These are phyloP conservation scores for Psilocybe tampanensis DNA, from an alignment of 768 basidiomycete species.

Conservation along the genomic window DNA sequence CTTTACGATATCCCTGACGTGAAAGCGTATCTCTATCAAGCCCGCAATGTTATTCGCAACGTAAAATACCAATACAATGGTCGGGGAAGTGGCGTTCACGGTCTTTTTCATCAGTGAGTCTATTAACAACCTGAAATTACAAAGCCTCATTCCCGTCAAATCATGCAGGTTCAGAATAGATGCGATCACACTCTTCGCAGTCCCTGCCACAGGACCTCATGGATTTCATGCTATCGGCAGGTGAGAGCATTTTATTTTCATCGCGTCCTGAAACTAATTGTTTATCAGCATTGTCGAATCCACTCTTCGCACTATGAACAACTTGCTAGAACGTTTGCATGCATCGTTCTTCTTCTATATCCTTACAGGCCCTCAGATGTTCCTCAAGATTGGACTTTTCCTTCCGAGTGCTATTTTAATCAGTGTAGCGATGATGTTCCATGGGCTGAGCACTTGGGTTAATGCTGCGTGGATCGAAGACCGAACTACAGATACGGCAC, in stretches of 20 bases:
- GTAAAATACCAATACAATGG: constrained; percentile 76
- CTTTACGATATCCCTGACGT: constrained; percentile 46
- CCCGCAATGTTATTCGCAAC: constrained; percentile 71
- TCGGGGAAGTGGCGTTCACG: constrained; percentile 86
- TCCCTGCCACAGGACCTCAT: constrained; percentile 89
- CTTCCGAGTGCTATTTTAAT: constrained; percentile 87
- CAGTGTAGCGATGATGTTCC: constrained; percentile 83
- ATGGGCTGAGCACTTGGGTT: constrained; percentile 76
- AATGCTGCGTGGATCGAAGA: constrained; percentile 56
- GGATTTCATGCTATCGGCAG: constrained; percentile 93
- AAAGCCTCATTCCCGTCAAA: background rate
- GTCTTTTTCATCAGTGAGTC: constrained; percentile 80
- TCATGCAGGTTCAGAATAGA: constrained; percentile 86
- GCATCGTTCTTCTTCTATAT: constrained; percentile 99
- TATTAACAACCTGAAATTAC: background rate
- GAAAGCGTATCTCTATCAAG: constrained; percentile 56
- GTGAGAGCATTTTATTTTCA: constrained; percentile 42
- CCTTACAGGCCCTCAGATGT: constrained; percentile 58
- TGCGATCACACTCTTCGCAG: constrained; percentile 86
- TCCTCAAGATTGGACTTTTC: constrained; percentile 90
- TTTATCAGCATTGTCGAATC: constrained; percentile 76
- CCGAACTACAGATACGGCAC: constrained; percentile 8
- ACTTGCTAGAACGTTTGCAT: constrained; percentile 93
- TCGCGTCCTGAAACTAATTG: background rate
- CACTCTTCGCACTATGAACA: constrained; percentile 87